Conservation (phyloP, 441 rosid species). For the Theobroma grandiflorum region DNA sequence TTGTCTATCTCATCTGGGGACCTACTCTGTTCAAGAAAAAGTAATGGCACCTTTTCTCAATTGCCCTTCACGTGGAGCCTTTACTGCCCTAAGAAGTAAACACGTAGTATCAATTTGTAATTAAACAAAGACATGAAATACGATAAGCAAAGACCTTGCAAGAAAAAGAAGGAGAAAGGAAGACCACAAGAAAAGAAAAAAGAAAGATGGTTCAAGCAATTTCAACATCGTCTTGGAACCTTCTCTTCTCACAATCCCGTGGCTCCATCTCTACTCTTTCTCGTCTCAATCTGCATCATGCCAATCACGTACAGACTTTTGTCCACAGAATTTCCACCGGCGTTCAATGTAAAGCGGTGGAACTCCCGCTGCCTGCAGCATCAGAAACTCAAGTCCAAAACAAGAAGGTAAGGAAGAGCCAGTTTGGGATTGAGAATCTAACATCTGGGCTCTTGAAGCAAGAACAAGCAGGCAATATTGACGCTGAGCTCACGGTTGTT, state of each 20-base stretch:
- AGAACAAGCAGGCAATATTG: constrained; percentile 81
- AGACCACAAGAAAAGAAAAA: background rate
- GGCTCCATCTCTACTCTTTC: background rate
- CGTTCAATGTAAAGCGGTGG: constrained; percentile 56
- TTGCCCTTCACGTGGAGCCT: too few species aligned
- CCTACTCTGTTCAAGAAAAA: background rate
- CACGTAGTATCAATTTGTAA: too few species aligned
- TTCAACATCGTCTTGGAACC: background rate
- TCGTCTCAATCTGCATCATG: background rate
- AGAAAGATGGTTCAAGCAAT: constrained; percentile 14
- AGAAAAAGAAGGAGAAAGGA: background rate
- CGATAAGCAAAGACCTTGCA: background rate
- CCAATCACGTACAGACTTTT: background rate
- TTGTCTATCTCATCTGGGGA: background rate
- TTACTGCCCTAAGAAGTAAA: too few species aligned
- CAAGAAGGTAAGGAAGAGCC: constrained; percentile 48
- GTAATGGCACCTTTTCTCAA: background rate
- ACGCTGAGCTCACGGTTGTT: constrained; percentile 84
- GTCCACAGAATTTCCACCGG: constrained; percentile 5
- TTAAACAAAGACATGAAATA: too few species aligned
- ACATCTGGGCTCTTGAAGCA: constrained; percentile 83
- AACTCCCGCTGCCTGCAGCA: constrained; percentile 30
- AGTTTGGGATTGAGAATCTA: constrained; percentile 66
- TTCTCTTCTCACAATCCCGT: constrained; percentile 15
- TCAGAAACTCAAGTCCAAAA: constrained; percentile 23